A percentile compares a stretch with the other conserved stretches of the same genome.
These are phyloP conservation scores for Alternaria postmessia DNA, from an alignment of 2,329 filamentous ascomycete species.

Conservation along the genomic window DNA sequence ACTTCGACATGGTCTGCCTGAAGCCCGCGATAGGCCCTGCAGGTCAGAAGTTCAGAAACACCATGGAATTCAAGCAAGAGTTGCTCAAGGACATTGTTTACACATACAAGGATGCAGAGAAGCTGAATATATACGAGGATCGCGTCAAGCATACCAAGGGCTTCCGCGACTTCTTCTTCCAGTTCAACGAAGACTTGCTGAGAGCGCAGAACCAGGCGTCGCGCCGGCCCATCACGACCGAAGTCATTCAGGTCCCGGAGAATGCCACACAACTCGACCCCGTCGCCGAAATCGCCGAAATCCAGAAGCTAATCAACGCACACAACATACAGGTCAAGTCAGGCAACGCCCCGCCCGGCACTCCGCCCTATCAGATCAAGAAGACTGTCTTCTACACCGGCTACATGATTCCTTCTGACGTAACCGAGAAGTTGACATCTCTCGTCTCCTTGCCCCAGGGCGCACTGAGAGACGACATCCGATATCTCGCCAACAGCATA, in stretches of 20 bases:
- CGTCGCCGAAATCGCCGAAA: slow-evolving; percentile 78
- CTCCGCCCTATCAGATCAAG: slow-evolving; percentile 72
- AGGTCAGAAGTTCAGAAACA: slow-evolving; percentile 79
- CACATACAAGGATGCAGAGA: slow-evolving; percentile 83
- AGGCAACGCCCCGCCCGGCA: slow-evolving; percentile 55
- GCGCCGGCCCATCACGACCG: slow-evolving; percentile 73
- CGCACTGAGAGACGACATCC: slow-evolving; percentile 74
- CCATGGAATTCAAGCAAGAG: slow-evolving; percentile 91
- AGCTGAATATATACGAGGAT: slow-evolving; percentile 76
- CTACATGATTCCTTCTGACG: slow-evolving; percentile 79
- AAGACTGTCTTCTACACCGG: slow-evolving; percentile 92
- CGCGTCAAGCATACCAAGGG: slow-evolving; percentile 72
- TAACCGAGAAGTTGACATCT: slow-evolving; percentile 75
- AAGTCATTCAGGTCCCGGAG: slow-evolving; percentile 88
- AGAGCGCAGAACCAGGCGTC: slow-evolving; percentile 53
- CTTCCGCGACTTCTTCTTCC: slow-evolving; percentile 84
- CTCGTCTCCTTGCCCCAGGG: slow-evolving; percentile 71
- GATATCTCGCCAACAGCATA: slow-evolving; percentile 86
- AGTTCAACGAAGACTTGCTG: slow-evolving; percentile 73
- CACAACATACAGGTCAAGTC: slow-evolving; percentile 73
- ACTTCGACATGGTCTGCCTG: slow-evolving; percentile 87
- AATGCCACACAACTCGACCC: slow-evolving; percentile 77
- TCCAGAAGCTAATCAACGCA: slow-evolving; percentile 87
- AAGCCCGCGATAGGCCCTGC: slow-evolving; percentile 86
- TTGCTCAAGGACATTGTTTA: slow-evolving; percentile 83